Evolutionary conservation across 2,329 filamentous ascomycete species (phyloP).

Genomic region (Waltergamsia citrina): DNA sequence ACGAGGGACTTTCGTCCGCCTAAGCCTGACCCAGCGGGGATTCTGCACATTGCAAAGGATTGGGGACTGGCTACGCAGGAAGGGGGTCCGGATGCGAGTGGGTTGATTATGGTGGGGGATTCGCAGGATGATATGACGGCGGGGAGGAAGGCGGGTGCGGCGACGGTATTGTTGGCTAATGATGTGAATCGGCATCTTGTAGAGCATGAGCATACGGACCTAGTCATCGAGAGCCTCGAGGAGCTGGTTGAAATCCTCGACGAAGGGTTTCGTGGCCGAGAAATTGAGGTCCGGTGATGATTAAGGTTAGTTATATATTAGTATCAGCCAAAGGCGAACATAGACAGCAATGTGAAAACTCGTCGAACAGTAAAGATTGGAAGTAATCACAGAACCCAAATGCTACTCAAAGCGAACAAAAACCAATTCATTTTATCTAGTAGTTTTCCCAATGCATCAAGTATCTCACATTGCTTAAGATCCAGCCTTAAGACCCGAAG

Average conservation of each 20-base stretch:
- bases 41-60: slow-evolving; percentile 69
- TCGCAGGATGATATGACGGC: slow-evolving; percentile 91
- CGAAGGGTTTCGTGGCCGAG: slow-evolving; percentile 55
- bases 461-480: no score
- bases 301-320: no score
- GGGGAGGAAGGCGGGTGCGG: slow-evolving; percentile 71
- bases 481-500: no score
- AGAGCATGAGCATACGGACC: slow-evolving; percentile 66
- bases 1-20: slow-evolving; percentile 76
- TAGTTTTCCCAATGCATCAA: no score
- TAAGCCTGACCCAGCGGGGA: slow-evolving; percentile 82
- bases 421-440: no score
- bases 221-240: slow-evolving; percentile 63
- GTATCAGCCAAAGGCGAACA: no score
- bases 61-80: slow-evolving; percentile 55
- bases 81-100: slow-evolving; percentile 11
- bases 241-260: slow-evolving; percentile 71
- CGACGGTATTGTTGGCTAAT: slow-evolving; percentile 82
- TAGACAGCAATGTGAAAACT: no score
- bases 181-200: slow-evolving; percentile 66
- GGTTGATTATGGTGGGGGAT: slow-evolving; percentile 56
- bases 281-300: slow-evolving; percentile 9
- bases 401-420: no score
- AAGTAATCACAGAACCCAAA: no score
- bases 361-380: no score